Conservation (phyloP, 78 protist species). For the Thecamonas trahens region DNA sequence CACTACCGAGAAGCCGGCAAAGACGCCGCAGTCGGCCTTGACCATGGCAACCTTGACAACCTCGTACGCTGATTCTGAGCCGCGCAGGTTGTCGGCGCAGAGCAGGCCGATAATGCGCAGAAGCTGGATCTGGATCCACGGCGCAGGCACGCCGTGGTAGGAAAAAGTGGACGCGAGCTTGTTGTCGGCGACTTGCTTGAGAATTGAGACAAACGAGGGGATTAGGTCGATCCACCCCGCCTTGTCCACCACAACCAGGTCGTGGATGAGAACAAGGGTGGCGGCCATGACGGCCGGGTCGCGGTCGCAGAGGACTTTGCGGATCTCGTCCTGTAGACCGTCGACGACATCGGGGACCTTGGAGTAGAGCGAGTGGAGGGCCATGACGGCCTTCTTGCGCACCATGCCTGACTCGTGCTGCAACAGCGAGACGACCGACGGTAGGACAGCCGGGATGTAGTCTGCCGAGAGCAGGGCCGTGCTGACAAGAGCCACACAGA, state of each 20-base stretch:
- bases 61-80: conserved; percentile 41
- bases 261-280: conserved; percentile 41
- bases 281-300: conserved; percentile 91
- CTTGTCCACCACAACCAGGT: conserved; percentile 13
- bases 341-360: background rate
- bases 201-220: conserved; percentile 67
- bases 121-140: conserved; percentile 89
- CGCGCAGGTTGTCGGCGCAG: conserved; percentile 34
- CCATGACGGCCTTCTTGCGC: conserved; percentile 55
- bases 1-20: conserved; percentile 77
- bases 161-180: conserved; percentile 66
- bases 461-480: conserved; percentile 47
- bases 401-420: conserved; percentile 15
- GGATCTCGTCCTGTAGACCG: background rate
- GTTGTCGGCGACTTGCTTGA: conserved; percentile 82
- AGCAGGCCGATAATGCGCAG: conserved; percentile 70
- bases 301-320: conserved; percentile 58
- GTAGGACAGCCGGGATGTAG: conserved; percentile 33
- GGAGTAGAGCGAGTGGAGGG: conserved; percentile 24
- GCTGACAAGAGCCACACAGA: conserved; percentile 21
- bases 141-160: conserved; percentile 91
- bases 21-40: conserved; percentile 63
- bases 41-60: conserved; percentile 52
- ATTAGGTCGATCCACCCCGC: conserved; percentile 43
- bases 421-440: background rate